These are phyloP conservation scores for Auriscalpium orientale DNA, from an alignment of 768 basidiomycete genomes.

Conservation along the genomic window DNA sequence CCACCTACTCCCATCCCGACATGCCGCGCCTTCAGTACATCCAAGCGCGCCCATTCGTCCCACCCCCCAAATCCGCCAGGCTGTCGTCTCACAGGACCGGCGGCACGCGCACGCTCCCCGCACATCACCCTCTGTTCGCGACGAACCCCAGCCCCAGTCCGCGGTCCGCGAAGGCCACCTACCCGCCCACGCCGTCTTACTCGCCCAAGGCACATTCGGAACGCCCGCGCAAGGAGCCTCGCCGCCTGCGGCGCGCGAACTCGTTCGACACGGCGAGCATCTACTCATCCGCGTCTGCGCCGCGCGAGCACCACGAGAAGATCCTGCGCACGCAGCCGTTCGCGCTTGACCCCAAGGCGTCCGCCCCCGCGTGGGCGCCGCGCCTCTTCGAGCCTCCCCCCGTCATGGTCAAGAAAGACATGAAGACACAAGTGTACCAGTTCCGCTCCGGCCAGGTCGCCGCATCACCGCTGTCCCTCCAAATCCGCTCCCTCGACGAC, in stretches of 20 bases:
- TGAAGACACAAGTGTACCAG: neutral
- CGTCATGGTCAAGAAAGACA: neutral
- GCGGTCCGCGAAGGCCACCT: neutral
- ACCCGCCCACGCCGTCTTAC: constrained; percentile 4
- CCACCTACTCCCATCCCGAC: neutral
- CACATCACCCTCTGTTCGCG: neutral
- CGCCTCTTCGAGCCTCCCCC: neutral
- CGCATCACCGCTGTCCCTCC: neutral
- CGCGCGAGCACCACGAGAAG: constrained; percentile 18
- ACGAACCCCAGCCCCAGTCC: neutral
- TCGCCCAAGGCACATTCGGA: neutral
- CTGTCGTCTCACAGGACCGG: neutral
- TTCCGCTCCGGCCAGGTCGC: neutral
- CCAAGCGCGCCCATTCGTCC: neutral
- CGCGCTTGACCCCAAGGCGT: constrained; percentile 14
- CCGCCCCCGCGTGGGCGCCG: constrained; percentile 13
- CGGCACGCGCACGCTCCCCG: neutral
- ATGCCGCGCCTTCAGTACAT: neutral
- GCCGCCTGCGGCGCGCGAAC: constrained; percentile 7
- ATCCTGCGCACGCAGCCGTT: constrained; percentile 15
- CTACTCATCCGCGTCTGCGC: constrained; percentile 31
- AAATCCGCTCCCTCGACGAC: neutral
- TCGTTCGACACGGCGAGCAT: constrained; percentile 26
- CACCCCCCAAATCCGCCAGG: neutral
- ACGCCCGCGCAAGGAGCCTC: neutral